These are phyloP conservation scores for Kwoniella bestiolae DNA, from an alignment of 768 basidiomycete species.

Conservation along the genomic window DNA sequence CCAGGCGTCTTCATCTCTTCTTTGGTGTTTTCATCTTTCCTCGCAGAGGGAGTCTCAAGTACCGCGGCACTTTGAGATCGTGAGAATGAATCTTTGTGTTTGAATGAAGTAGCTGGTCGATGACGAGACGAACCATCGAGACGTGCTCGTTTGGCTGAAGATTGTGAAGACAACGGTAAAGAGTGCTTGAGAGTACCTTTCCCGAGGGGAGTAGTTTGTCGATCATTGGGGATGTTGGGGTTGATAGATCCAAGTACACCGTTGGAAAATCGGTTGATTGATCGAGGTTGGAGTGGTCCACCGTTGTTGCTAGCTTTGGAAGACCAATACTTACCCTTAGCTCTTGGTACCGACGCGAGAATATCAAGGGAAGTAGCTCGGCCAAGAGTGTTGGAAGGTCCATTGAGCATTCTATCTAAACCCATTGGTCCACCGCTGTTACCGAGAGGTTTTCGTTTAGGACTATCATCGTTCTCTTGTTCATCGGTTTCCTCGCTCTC, in stretches of 20 bases:
- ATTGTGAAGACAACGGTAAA: background rate
- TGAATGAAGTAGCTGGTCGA: constrained; percentile 10
- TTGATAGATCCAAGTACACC: constrained; percentile 3
- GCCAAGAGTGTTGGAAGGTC: constrained; percentile 19
- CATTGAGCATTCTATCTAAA: constrained; percentile 24
- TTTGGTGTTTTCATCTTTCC: background rate
- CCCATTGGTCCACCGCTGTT: constrained; percentile 18
- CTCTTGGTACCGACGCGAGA: constrained; percentile 22
- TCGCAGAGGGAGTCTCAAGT: background rate
- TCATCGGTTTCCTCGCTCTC: constrained; percentile 16
- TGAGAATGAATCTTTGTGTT: constrained; percentile 27
- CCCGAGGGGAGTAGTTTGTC: background rate
- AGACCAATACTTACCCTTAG: constrained; percentile 10
- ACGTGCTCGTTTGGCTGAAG: constrained; percentile 14
- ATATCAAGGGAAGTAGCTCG: constrained; percentile 35
- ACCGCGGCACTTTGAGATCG: constrained; percentile 25
- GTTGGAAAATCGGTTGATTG: background rate
- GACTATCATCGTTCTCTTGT: constrained; percentile 1
- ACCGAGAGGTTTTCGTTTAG: constrained; percentile 3
- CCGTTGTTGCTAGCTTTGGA: constrained; percentile 10
- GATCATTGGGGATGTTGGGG: background rate
- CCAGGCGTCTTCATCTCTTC: constrained; percentile 24
- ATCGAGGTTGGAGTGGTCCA: constrained; percentile 10
- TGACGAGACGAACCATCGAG: constrained; percentile 12
- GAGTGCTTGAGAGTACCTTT: constrained; percentile 9